phyloP scores from a whole-genome alignment of 2,329 filamentous ascomycete genomes.

The Alternaria brassicae region DNA sequence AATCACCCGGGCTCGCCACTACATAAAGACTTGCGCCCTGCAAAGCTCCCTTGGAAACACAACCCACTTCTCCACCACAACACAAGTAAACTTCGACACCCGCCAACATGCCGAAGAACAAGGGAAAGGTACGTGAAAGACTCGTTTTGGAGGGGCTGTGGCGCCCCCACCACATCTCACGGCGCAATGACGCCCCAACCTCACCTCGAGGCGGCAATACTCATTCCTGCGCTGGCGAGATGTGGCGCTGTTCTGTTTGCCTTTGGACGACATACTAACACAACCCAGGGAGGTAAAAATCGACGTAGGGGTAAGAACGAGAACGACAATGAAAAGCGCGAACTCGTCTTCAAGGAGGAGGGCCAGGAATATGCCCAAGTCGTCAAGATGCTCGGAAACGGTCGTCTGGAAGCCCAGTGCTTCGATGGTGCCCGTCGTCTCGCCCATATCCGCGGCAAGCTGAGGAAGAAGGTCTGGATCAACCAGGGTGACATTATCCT shows the following conservation, averaged over 20 bases:
- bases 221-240: neutral
- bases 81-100: constrained; percentile 16
- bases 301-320: constrained; percentile 98
- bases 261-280: constrained; percentile 19
- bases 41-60: constrained; percentile 4
- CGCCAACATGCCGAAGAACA: constrained; percentile 92
- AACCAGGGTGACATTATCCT: constrained; percentile 87
- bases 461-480: constrained; percentile 96
- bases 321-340: constrained; percentile 94
- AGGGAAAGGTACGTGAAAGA: constrained; percentile 82
- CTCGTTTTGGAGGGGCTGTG: constrained; percentile 16
- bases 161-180: constrained; percentile 28
- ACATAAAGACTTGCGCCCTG: constrained; percentile 18
- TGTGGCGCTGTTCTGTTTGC: neutral
- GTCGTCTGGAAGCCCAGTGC: constrained; percentile 89
- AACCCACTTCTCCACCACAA: constrained; percentile 8
- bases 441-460: constrained; percentile 90
- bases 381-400: constrained; percentile 95
- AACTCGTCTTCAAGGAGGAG: constrained; percentile 98
- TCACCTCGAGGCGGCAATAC: neutral
- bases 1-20: constrained; percentile 24
- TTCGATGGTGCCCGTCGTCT: constrained; percentile 92
- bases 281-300: constrained; percentile 88
- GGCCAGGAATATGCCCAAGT: constrained; percentile 92
- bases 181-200: constrained; percentile 27